Evolutionary conservation across 352 stramenopile genomes (phyloP).

Genomic region (Elongisporangium prolatum): DNA sequence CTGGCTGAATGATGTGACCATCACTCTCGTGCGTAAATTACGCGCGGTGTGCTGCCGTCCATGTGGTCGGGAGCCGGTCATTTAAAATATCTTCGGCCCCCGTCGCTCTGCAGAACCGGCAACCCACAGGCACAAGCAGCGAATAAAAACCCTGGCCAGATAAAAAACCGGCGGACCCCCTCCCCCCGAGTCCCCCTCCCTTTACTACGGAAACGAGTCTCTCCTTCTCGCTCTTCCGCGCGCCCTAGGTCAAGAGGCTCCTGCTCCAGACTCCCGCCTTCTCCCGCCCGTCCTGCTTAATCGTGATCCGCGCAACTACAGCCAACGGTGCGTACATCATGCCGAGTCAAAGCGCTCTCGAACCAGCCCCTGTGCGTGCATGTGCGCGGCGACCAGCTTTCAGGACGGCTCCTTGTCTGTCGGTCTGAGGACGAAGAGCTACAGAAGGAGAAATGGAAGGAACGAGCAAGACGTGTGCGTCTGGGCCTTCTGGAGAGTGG

Average conservation of each 20-base stretch:
- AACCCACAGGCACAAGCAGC: background rate
- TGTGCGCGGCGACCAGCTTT: background rate
- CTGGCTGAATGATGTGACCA: background rate
- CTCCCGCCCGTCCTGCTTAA: background rate
- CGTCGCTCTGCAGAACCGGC: background rate
- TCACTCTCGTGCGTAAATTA: background rate
- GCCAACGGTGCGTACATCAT: background rate
- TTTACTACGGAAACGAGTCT: constrained; percentile 4
- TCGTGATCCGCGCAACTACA: background rate
- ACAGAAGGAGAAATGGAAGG: background rate
- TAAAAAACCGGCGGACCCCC: background rate
- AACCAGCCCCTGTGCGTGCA: background rate
- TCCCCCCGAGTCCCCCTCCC: background rate
- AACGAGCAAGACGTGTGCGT: background rate
- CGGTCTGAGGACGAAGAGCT: background rate
- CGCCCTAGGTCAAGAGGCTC: background rate
- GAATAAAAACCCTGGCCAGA: background rate
- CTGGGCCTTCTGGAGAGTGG: background rate
- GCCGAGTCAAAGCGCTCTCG: background rate
- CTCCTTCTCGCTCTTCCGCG: background rate
- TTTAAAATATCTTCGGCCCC: background rate
- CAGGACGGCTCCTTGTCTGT: background rate
- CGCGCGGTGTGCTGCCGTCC: background rate
- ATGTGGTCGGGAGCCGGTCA: background rate
- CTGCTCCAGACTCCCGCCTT: background rate